Evolutionary conservation across 2,329 filamentous ascomycete genomes (phyloP), one percentile per base, ranked within the genome.

Genomic region (Grosmannia huntii): DNA sequence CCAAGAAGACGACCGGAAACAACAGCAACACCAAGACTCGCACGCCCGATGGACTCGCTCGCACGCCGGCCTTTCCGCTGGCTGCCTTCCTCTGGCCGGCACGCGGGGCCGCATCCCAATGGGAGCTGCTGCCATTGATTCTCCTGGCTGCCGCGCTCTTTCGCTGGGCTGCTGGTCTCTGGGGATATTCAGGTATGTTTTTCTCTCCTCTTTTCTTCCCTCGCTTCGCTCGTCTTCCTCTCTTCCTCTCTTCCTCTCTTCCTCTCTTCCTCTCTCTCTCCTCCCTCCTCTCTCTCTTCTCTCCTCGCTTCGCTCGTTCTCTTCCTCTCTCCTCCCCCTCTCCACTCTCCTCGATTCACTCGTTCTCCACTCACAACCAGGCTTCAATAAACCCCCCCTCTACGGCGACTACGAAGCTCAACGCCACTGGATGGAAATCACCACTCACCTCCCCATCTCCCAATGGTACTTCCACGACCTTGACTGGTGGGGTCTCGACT

Each of bases 381-480:
- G 92, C 58, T 88, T 86, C 67, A 76, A 86, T 60, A 83, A 82
- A 60, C 91, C 91, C 41, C 94, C 94, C 6, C 90, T 96, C 84
- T 88, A 91, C 68, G 94, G 94, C 64, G 94, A 99, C 72, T 99
- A 96, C 73, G 94, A 99, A 75, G 94, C 95, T 4, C 94, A 99
- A 71, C 78, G 94, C 65, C 94, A 99, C 72, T 99, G 94, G 94
- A 96, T 99, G 91, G 94, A 99, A 68, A 78, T 99, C 63, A 96
- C 94, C 2, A 88, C 83, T 10, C 83, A 96, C 60, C 77, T 99
- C 2, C 94, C 94, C 16, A 79, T 95, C 44, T 94, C 90, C 12
- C 87, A 94, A 70, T 99, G 95, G 94, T 99, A 99, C 72, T 96
- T 95, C 68, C 90, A 99, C 70, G 91, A 99, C 69, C 76, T 97